phyloP scores from a whole-genome alignment of 1,284 basidiomycete genomes.

The Heterobasidion occidentale region DNA sequence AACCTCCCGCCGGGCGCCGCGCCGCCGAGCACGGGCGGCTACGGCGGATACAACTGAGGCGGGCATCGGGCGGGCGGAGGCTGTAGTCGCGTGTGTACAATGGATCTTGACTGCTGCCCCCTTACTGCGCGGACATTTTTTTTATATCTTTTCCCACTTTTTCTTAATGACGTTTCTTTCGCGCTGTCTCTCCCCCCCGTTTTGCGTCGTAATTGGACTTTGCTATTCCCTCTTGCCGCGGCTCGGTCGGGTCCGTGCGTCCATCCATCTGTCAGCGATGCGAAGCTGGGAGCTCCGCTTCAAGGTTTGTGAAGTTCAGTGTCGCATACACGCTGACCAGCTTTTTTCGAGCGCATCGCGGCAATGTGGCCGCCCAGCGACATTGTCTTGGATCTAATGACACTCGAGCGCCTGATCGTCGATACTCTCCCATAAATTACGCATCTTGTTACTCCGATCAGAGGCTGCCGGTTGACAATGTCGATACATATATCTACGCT shows the following conservation, averaged over 20 bases:
- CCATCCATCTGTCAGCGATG: not conserved
- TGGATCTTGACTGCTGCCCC: not conserved
- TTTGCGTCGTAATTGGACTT: not conserved
- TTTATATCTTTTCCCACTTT: not conserved
- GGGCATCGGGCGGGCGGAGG: not conserved
- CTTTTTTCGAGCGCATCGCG: too few species aligned
- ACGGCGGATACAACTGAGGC: not conserved
- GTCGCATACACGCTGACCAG: too few species aligned
- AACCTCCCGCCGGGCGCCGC: slow-evolving; percentile 70
- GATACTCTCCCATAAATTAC: too few species aligned
- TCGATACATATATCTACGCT: too few species aligned
- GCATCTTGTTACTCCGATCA: too few species aligned
- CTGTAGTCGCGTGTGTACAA: not conserved
- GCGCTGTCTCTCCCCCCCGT: not conserved
- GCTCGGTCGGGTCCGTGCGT: not conserved
- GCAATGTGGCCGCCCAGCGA: too few species aligned
- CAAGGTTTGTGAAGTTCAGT: too few species aligned
- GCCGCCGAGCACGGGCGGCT: slow-evolving; percentile 32
- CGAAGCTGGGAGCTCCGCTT: too few species aligned
- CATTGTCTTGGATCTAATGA: too few species aligned
- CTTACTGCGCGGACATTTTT: not conserved
- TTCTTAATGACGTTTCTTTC: not conserved
- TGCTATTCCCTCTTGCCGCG: too few species aligned
- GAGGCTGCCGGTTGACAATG: too few species aligned
- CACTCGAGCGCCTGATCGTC: too few species aligned